Base-by-base conservation (phyloP, 805 yeast genomes). In the Wickerhamiella vanderwaltii region DNA sequence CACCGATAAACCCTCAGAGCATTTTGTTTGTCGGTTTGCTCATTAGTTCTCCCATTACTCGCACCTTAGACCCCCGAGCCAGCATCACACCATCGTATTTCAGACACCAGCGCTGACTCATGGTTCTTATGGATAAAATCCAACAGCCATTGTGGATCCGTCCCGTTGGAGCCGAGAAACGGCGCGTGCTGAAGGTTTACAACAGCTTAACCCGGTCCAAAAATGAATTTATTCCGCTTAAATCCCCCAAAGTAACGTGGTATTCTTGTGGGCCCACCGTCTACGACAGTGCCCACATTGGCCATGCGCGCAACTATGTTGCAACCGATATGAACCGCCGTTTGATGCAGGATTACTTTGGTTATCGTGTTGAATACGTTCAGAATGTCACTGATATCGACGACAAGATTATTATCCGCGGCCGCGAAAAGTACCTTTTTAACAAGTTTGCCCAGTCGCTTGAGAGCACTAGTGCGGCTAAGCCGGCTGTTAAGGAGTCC, bases 301-400 rank as follows among this genome's bases (percentile, higher is more conserved):
- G 98, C 17, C 98, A 91, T 60, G 98, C 98, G 11, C 71, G 98
- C 61, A 91, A 91, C 63, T 91, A 91, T 56, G 97, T 91, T 38
- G 75, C 95, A 7, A 83, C 82, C 41, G 98, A 91, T 60, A 85
- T 91, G 57, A 82, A 86, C 58, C 76, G 98, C 59, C 72, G 98
- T 51, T 73, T 91, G 39, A 59, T 91, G 49, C 85, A 79, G 60
- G 84, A 88, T 60, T 88, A 85, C 61, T 91, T 91, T 62, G 94
- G 95, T 16, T 91, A 84, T 63, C 77, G 84, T 51, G 73, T 91
- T 33, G 71, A 69, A 36, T 91, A 87, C 62, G 86, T 91, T 34
- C 98, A 91, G 65, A 91, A 91, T 58, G 96, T 91, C 45, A 91
- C 98, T n/a, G 98, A 91, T 61, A 86, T 91, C 46, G 98, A 91